Percentiles rank a stretch among this genome's conserved stretches.
Evolutionary conservation across 176 grass and related monocot genomes (phyloP).

Genomic region (Elaeis guineensis): DNA sequence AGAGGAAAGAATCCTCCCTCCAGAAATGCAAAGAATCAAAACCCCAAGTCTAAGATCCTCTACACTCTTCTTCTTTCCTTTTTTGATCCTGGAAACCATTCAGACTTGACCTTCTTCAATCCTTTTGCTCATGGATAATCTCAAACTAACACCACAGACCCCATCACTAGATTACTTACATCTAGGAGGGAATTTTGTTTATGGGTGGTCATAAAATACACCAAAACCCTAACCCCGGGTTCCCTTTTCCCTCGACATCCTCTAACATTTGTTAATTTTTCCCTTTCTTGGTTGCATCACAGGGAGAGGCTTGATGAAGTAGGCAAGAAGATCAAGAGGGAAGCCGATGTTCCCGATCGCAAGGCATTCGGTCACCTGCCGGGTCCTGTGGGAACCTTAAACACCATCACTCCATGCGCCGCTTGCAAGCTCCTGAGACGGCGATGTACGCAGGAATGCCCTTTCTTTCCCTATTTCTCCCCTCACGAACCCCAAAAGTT

Average conservation of each 20-base stretch:
- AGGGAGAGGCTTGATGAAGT: slow-evolving; percentile 73
- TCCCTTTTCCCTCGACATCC: too few relatives aligned
- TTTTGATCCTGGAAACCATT: too few relatives aligned
- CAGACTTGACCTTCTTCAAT: too few relatives aligned
- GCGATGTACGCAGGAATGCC: slow-evolving; percentile 88
- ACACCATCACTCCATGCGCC: slow-evolving; percentile 72
- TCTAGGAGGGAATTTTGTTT: too few relatives aligned
- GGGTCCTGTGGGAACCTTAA: slow-evolving; percentile 24
- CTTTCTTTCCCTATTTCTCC: slow-evolving; percentile 90
- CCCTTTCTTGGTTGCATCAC: slow-evolving; percentile 9
- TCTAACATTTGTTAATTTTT: not conserved
- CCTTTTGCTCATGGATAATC: too few relatives aligned
- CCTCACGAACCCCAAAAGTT: slow-evolving; percentile 95
- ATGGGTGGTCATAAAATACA: too few relatives aligned
- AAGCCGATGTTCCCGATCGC: slow-evolving; percentile 18
- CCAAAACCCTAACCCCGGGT: not conserved
- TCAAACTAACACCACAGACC: too few relatives aligned
- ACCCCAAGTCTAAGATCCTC: too few relatives aligned
- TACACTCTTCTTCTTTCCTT: too few relatives aligned
- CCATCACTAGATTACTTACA: too few relatives aligned
- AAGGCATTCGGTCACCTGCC: not conserved
- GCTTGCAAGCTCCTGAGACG: slow-evolving; percentile 83
- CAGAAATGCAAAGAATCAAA: too few relatives aligned
- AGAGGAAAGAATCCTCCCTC: not conserved
- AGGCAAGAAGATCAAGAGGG: slow-evolving; percentile 75